Evolutionary conservation across 225 moss, liverwort and hornwort genomes (phyloP).

Genomic region (Asterella californica): DNA sequence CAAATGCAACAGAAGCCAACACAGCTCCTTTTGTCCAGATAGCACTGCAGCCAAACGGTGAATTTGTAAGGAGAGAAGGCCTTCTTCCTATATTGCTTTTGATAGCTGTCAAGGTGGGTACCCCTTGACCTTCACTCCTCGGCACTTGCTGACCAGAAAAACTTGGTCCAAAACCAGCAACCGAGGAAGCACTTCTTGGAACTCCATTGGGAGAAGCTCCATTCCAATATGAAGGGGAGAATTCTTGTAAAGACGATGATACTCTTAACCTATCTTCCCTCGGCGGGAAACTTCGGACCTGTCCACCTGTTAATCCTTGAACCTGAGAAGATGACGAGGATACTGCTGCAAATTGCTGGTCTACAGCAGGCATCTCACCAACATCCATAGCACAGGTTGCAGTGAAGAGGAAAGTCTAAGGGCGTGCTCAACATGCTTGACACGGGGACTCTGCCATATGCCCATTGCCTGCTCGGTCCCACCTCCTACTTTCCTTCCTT

Average conservation of each 20-base stretch:
- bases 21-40: conserved; percentile 38
- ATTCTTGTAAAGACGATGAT: conserved; percentile 43
- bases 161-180: conserved; percentile 28
- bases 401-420: not conserved
- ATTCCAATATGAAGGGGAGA: conserved; percentile 34
- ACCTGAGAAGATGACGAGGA: conserved; percentile 22
- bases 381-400: conserved; percentile 33
- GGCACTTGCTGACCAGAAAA: conserved; percentile 21
- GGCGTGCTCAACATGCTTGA: conserved; percentile 29
- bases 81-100: conserved; percentile 42
- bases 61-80: conserved; percentile 12
- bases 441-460: conserved; percentile 25
- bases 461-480: conserved; percentile 40
- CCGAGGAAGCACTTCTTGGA: conserved; percentile 30
- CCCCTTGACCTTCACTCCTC: conserved; percentile 30
- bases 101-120: conserved; percentile 28
- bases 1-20: conserved; percentile 39
- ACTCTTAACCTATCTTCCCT: conserved; percentile 33
- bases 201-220: conserved; percentile 27
- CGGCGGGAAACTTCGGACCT: conserved; percentile 21
- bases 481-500: not conserved
- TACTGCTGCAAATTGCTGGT: conserved; percentile 29
- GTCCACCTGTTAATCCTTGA: conserved; percentile 21
- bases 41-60: conserved; percentile 18
- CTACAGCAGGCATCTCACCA: conserved; percentile 37